phyloP scores from a whole-genome alignment of 805 yeast species.

The Hanseniaspora jakobsenii region DNA sequence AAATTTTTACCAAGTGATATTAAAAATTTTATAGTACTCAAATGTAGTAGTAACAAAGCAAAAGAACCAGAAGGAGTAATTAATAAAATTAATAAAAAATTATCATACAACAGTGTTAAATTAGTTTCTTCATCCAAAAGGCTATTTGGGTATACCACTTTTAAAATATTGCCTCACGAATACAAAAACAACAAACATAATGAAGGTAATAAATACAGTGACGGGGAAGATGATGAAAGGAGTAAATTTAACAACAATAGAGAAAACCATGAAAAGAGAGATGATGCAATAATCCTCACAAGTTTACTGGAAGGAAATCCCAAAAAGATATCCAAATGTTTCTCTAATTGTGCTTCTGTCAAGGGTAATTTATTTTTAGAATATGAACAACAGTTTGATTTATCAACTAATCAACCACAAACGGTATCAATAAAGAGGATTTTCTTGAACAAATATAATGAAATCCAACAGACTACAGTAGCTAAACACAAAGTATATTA shows the following conservation, averaged over 20 bases:
- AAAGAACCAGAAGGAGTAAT: not conserved
- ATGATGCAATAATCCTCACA: not conserved
- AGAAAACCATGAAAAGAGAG: too few relatives aligned
- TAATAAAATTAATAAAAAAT: not conserved
- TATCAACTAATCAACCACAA: too few relatives aligned
- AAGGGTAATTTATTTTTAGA: slow-evolving; percentile 1
- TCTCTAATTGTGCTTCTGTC: too few relatives aligned
- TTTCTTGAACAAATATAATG: not conserved
- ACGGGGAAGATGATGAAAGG: too few relatives aligned
- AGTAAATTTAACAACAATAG: too few relatives aligned
- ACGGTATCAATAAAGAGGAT: slow-evolving; percentile 1
- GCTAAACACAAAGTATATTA: too few relatives aligned
- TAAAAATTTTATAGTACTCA: not conserved
- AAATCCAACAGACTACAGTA: not conserved
- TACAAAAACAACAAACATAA: not conserved
- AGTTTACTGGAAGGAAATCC: not conserved
- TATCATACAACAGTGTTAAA: too few relatives aligned
- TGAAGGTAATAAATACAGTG: too few relatives aligned
- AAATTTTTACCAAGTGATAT: not conserved
- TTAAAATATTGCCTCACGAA: not conserved
- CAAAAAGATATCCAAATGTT: too few relatives aligned
- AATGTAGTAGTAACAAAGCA: not conserved
- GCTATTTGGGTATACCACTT: not conserved
- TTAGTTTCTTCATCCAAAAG: not conserved
- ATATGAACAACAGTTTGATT: too few relatives aligned